Conservation (phyloP, 192 early-diverging fungal species). For the Mortierella alpina region DNA sequence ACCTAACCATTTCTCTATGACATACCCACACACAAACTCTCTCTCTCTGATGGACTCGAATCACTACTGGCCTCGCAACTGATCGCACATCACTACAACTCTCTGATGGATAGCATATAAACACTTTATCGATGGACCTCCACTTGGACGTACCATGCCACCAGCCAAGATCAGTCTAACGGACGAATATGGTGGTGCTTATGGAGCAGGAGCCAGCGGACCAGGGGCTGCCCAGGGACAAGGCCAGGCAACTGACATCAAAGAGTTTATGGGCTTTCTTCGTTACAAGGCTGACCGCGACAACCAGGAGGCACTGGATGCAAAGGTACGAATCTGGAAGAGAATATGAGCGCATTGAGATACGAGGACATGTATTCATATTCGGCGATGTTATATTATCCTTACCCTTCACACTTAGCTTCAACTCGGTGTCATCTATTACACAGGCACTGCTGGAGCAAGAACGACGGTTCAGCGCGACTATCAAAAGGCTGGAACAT, state of each 20-base stretch:
- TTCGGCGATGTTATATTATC: background rate
- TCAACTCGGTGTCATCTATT: constrained; percentile 83
- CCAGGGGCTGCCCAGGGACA: constrained; percentile 19
- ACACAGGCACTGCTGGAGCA: constrained; percentile 70
- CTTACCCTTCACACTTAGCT: constrained; percentile 49
- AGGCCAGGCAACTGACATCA: constrained; percentile 57
- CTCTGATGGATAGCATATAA: constrained; percentile 64
- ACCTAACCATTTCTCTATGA: background rate
- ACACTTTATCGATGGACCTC: constrained; percentile 80
- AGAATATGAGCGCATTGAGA: background rate
- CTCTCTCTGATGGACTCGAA: background rate
- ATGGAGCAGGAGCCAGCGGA: constrained; percentile 83
- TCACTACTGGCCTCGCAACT: background rate
- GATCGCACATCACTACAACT: constrained; percentile 1
- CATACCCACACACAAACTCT: too few relatives aligned
- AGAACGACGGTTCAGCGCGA: constrained; percentile 59
- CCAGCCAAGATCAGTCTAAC: constrained; percentile 74
- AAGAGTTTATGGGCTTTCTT: constrained; percentile 85
- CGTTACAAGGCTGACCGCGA: constrained; percentile 74
- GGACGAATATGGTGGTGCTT: constrained; percentile 85
- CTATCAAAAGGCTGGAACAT: constrained; percentile 70
- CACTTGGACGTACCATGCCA: constrained; percentile 81
- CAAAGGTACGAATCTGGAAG: constrained; percentile 57
- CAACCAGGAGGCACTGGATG: constrained; percentile 57
- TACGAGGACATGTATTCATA: background rate